These are phyloP conservation scores for Teunomyces cretensis DNA, from an alignment of 805 yeast species.

Conservation along the genomic window DNA sequence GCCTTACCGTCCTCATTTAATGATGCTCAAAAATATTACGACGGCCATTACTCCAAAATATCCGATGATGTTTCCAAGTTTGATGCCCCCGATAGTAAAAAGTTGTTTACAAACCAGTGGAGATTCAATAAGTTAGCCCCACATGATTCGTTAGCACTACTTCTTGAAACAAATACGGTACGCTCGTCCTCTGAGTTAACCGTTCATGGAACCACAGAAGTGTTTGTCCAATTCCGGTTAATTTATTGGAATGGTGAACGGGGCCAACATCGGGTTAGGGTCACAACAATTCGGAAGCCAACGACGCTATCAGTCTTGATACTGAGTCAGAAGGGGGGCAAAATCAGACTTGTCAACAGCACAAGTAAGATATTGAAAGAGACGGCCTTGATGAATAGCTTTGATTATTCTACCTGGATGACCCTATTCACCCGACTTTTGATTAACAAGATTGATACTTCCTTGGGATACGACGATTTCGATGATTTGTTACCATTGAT, in stretches of 20 bases:
- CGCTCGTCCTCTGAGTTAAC: constrained; percentile 18
- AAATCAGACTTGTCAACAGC: constrained; percentile 9
- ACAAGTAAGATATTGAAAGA: constrained; percentile 25
- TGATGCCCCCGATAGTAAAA: constrained; percentile 31
- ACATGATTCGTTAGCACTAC: constrained; percentile 26
- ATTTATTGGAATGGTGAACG: constrained; percentile 25
- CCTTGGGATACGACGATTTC: constrained; percentile 32
- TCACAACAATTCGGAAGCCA: constrained; percentile 29
- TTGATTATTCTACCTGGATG: constrained; percentile 33
- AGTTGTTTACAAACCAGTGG: constrained; percentile 41
- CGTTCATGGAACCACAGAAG: constrained; percentile 19
- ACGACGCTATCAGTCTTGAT: constrained; percentile 25
- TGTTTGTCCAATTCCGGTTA: constrained; percentile 32
- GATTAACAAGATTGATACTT: constrained; percentile 34
- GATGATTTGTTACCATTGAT: constrained; percentile 24
- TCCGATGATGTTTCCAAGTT: constrained; percentile 32
- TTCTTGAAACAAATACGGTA: constrained; percentile 33
- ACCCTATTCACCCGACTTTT: constrained; percentile 30
- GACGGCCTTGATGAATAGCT: constrained; percentile 23
- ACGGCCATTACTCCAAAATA: constrained; percentile 27
- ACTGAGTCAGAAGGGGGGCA: constrained; percentile 8
- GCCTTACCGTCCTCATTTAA: constrained; percentile 34
- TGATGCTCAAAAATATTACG: constrained; percentile 16
- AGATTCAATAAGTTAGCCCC: constrained; percentile 20
- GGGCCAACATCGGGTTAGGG: constrained; percentile 24